Base-by-base conservation (phyloP, 176 grass and related monocot species). In the Calamus simplicifolius region DNA sequence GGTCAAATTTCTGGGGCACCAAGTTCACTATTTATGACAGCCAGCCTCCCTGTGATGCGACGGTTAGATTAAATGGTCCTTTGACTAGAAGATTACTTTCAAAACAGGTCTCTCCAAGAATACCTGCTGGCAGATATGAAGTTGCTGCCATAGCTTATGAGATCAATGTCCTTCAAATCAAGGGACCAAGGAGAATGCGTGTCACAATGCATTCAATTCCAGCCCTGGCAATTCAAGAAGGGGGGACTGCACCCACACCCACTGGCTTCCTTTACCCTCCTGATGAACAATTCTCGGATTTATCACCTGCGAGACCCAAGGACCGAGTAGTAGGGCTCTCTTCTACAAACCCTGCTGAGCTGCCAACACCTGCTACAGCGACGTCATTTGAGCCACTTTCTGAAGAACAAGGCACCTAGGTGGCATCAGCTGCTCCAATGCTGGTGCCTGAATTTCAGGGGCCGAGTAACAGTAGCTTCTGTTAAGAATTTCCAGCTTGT, bases 401-500 rank as follows among this genome's bases (percentile, higher is more conserved):
- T 97, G 61, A 97, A 97, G 78, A 97, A 97, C 61, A 97, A 97
- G 66, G 77, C 93, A 16, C 87, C 93, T 0, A 85, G 93, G 43
- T 97, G 93, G 93, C 93, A 97, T 4, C 87, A 97, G 72, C 93
- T 91, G 69, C 78, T 97, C 53, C 93, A 97, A 30, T 97, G 93
- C 63, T 98, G 93, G 93, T 98, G 93, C 82, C 82, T 98, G 81
- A 98, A 98, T 72, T 92, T 92, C 59, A 76, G 93, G 48, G 93
- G 87, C 50, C 83, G 87, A 2, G 88, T 92, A 26, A 98, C 87
- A 0, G 87, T 98, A 2, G 93, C 93, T 16, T 92, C 93, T 0
- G 93, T 89, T 30, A 98, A 98, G 84, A 92, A 98, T 65, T 98
- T 98, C 63, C 87, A 98, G 75, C 85, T 98, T 10, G 93, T 92